Conservation (phyloP, 306 rosid species). For the Macrotyloma uniflorum region DNA sequence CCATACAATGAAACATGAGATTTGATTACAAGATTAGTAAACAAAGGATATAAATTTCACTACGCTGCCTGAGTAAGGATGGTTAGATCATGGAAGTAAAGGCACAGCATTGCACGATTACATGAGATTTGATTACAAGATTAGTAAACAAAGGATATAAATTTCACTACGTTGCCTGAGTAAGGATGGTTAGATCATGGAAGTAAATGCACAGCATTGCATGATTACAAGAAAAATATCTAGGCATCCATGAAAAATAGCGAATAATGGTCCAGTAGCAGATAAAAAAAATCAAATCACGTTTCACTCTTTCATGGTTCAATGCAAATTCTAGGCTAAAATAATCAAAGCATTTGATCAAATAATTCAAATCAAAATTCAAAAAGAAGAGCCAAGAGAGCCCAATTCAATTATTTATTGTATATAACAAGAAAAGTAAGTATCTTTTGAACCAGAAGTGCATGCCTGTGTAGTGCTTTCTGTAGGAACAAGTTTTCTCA, state of each 20-base stretch:
- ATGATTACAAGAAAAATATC: background rate
- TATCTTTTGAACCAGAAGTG: background rate
- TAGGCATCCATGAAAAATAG: background rate
- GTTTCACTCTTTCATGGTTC: constrained; percentile 23
- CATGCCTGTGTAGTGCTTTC: background rate
- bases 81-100: background rate
- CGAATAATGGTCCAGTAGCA: background rate
- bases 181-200: background rate
- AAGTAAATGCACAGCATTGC: background rate
- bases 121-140: background rate
- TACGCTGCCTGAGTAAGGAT: background rate
- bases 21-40: background rate
- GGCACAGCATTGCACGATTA: background rate
- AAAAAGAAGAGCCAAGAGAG: background rate
- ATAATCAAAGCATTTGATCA: constrained; percentile 7
- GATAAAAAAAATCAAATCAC: constrained; percentile 11
- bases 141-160: background rate
- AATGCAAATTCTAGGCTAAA: constrained; percentile 18
- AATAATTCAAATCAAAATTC: constrained; percentile 11
- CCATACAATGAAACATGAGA: constrained; percentile 26
- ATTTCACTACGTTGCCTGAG: background rate
- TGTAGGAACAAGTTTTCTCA: background rate
- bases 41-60: background rate
- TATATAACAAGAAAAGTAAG: background rate
- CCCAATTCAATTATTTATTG: background rate